Evolutionary conservation across 768 basidiomycete species (phyloP), one percentile per base, ranked within the genome.

Genomic region (Exidia glandulosa): DNA sequence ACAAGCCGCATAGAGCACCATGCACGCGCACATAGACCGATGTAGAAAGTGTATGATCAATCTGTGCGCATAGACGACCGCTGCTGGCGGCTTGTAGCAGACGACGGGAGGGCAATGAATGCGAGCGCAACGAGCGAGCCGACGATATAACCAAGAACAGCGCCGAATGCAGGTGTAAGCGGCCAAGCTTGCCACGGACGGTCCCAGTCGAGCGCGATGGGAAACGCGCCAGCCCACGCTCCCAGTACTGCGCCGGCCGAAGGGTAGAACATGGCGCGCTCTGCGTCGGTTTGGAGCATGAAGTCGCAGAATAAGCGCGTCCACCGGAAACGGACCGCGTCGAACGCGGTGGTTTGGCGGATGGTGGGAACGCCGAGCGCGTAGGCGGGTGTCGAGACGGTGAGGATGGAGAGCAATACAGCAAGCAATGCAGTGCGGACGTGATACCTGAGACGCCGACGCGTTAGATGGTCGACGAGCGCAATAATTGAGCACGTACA

Each of bases 161-260:
- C 82, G 23, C 88, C 86, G 65, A 82, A 83, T 13, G 88, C 81
- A 13, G 88, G 84, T 1, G 88, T 86, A 59, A 93, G 75, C 13
- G 91, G 92, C 86, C 88, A 94, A 29, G 86, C 83, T 88, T 97
- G 95, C 94, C 94, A 97, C 5, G 94, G 91, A 36, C 92, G 81
- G 68, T 94, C 94, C 94, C 95, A 98, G 72, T 98, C 95, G 19
- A 98, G 82, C 0, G 91, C 88, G 52, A 94, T 86, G 2, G 92
- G 90, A 54, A 94, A 76, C 12, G 81, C 83, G 14, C 93, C 94
- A 14, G 80, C 34, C 94, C 93, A 96, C 45, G 81, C 77, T 4
- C 94, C 95, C 23, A 85, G 31, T 45, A 88, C 64, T 0, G 88
- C 75, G 41, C 90, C 90, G 29, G 86, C 66, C 13, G 82, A 80